phyloP scores from a whole-genome alignment of 306 rosid species.

The Canavalia gladiata region DNA sequence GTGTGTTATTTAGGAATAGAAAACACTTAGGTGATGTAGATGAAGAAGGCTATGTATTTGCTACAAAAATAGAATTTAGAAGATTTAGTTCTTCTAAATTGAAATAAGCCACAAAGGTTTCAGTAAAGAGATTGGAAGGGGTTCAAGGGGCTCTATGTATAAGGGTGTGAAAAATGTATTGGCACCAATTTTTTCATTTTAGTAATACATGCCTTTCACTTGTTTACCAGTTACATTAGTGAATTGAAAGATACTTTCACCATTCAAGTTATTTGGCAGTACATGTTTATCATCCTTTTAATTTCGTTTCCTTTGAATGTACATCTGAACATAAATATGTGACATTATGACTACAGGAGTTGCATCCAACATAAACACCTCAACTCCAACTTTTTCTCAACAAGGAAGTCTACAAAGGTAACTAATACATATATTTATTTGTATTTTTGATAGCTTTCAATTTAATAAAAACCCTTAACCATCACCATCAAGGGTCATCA shows the following conservation, averaged over 20 bases:
- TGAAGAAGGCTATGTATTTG: constrained; percentile 7
- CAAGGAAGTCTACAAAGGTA: constrained; percentile 1
- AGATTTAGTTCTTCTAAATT: constrained; percentile 47
- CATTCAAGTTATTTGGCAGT: background rate
- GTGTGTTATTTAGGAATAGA: constrained; percentile 13
- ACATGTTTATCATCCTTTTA: constrained; percentile 11
- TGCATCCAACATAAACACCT: constrained; percentile 16
- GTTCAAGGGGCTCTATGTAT: constrained; percentile 56
- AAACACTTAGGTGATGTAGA: constrained; percentile 10
- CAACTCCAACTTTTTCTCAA: constrained; percentile 6
- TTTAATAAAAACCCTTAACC: constrained; percentile 39
- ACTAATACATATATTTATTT: constrained; percentile 10
- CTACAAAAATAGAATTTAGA: constrained; percentile 3
- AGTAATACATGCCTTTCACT: constrained; percentile 14
- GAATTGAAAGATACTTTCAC: background rate
- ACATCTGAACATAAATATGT: constrained; percentile 20
- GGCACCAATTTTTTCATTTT: background rate
- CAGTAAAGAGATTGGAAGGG: constrained; percentile 60
- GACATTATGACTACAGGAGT: background rate
- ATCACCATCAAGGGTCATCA: constrained; percentile 66
- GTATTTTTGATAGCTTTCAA: constrained; percentile 31
- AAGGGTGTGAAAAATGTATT: constrained; percentile 13
- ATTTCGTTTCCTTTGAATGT: constrained; percentile 10
- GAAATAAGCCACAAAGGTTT: constrained; percentile 55
- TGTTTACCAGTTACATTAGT: constrained; percentile 36